Evolutionary conservation across 331 rosid genomes (phyloP).

Genomic region (Pyrus hybrid): DNA sequence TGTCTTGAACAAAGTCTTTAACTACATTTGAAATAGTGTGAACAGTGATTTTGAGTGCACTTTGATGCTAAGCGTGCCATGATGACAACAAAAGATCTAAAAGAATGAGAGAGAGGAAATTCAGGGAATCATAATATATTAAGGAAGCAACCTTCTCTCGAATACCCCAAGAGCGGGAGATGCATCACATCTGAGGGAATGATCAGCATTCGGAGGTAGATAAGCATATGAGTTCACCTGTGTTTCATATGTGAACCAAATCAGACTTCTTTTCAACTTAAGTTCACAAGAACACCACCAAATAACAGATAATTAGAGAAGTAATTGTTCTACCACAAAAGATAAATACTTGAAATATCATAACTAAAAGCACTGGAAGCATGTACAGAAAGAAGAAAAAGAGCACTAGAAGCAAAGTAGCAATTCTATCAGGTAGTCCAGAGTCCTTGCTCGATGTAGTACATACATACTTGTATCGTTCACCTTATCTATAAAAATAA

Average conservation of each 20-base stretch:
- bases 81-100: not conserved
- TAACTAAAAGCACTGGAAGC: no score
- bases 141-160: slow-evolving; percentile 69
- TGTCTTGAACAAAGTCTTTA: slow-evolving; percentile 5
- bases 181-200: slow-evolving; percentile 48
- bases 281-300: not conserved
- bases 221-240: slow-evolving; percentile 88
- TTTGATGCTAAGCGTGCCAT: not conserved
- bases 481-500: not conserved
- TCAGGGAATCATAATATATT: not conserved
- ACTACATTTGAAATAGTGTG: slow-evolving; percentile 6
- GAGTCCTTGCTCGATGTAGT: not conserved
- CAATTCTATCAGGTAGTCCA: not conserved
- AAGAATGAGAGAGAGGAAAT: not conserved
- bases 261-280: slow-evolving; percentile 5
- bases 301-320: not conserved
- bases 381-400: no score
- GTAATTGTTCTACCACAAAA: not conserved
- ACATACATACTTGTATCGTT: not conserved
- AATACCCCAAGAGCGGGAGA: slow-evolving; percentile 62
- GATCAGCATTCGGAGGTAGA: slow-evolving; percentile 67
- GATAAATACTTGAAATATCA: not conserved
- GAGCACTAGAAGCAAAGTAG: not conserved
- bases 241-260: slow-evolving; percentile 16
- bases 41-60: not conserved